Evolutionary conservation across 2,329 filamentous ascomycete species (phyloP), one percentile per base, ranked within the genome.

Genomic region (Verticillium tricorpus): DNA sequence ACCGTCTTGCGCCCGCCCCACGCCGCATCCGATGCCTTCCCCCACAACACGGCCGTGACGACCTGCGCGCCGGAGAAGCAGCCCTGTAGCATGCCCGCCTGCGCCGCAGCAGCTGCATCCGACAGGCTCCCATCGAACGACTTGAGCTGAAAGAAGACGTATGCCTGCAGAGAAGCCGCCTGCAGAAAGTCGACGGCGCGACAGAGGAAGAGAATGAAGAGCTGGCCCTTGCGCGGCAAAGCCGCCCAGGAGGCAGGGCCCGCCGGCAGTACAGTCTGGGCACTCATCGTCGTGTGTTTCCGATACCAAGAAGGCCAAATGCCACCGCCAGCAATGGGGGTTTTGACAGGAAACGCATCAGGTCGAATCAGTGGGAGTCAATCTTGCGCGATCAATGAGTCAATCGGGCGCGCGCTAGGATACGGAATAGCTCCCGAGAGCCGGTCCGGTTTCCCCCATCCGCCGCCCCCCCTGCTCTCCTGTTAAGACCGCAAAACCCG

Each of bases 31-130:
- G 45, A 52, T 3, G 45, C 45, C 9, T 52, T 52, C 19, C 45
- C 45, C 45, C 45, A 92, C 63, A 89, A 78, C 57, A 93, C 85
- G 1, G 89, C 89, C 1, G 89, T 92, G 22, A 89, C 72, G 62
- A 92, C 91, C 69, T 93, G 90, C 0, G 88, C 87, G 5, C 86
- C 87, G 0, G 89, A 90, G 69, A 92, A 93, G 31, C 86, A 85
- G 17, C 86, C 89, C 61, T 89, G 87, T 31, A 92, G 76, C 22
- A 92, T 19, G 45, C 45, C 45, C 45, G 45, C 45, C 45, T 52
- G 45, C 45, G 45, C 19, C 9, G 45, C n/a, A 77, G 31, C 90
- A 89, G 0, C 88, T 89, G 79, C 72, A 61, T 84, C 80, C 17
- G 81, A 78, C 15, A 83, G 72, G 0, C 81, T 83, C 2, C 82